A percentile compares a stretch with the other conserved stretches of the same genome.
Conservation (phyloP, 2,329 filamentous ascomycete species). For the Fusarium nanum region DNA sequence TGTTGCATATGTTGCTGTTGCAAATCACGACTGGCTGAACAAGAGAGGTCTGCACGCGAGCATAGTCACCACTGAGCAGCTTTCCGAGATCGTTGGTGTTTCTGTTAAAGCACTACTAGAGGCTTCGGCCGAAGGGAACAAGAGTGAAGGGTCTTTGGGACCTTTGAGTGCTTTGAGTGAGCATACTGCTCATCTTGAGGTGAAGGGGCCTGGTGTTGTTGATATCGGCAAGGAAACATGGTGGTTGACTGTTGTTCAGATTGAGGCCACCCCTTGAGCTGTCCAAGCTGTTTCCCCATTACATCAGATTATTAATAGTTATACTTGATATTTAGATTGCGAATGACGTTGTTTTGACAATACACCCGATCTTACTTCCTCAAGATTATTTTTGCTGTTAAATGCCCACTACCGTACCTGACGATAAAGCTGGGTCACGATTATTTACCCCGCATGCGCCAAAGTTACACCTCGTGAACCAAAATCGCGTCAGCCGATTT, state of each 20-base stretch:
- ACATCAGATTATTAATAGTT: too few species aligned
- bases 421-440: conserved; percentile 12
- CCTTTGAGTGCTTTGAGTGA: conserved; percentile 45
- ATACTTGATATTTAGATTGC: too few species aligned
- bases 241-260: conserved; percentile 52
- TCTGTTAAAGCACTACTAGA: conserved; percentile 56
- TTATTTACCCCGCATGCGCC: conserved; percentile 26
- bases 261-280: conserved; percentile 7
- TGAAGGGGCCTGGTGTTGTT: conserved; percentile 42
- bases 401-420: conserved; percentile 1
- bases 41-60: conserved; percentile 53
- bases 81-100: conserved; percentile 46
- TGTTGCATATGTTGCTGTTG: conserved; percentile 55
- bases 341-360: neutral
- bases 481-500: conserved; percentile 25
- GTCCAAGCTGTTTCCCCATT: neutral
- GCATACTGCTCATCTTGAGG: conserved; percentile 48
- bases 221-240: conserved; percentile 47
- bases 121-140: conserved; percentile 45
- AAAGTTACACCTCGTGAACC: conserved; percentile 25
- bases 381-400: neutral
- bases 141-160: conserved; percentile 17
- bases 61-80: conserved; percentile 51
- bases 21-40: conserved; percentile 58
- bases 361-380: neutral